Evolutionary conservation across 1,139 yeast genomes (phyloP).

Genomic region (Blastobotrys raffinosifermentans): DNA sequence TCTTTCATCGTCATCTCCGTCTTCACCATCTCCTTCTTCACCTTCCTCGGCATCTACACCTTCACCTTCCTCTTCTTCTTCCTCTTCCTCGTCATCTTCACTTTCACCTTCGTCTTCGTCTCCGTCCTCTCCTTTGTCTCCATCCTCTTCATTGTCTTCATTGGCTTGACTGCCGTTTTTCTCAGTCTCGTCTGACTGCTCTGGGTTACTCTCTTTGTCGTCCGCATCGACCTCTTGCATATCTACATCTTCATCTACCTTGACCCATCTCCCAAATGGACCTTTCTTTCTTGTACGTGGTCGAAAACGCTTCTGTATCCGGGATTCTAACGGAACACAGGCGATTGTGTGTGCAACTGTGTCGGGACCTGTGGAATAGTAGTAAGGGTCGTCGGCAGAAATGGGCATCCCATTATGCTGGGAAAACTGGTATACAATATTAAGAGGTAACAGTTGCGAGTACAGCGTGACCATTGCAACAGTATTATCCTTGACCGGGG

Average conservation of each 20-base stretch:
- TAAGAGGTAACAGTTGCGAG: conserved; percentile 41
- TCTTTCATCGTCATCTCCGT: conserved; percentile 2
- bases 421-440: conserved; percentile 43
- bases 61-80: not conserved
- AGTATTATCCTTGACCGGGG: conserved; percentile 19
- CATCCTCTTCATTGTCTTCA: no score
- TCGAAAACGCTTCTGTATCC: no score
- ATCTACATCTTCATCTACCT: no score
- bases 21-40: conserved; percentile 1
- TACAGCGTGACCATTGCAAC: conserved; percentile 36
- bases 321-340: conserved; percentile 7
- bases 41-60: not conserved
- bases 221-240: no score
- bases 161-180: no score
- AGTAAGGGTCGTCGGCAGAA: conserved; percentile 40
- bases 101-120: no score
- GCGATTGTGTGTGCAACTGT: conserved; percentile 13
- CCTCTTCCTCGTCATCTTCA: no score
- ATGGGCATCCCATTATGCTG: conserved; percentile 36
- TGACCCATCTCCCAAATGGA: no score
- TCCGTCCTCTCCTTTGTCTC: no score
- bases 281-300: no score
- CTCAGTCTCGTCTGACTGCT: no score
- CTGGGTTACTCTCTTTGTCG: no score
- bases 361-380: conserved; percentile 14